Base-by-base conservation (phyloP, 176 grass and related monocot genomes). In the Paspalum notatum region DNA sequence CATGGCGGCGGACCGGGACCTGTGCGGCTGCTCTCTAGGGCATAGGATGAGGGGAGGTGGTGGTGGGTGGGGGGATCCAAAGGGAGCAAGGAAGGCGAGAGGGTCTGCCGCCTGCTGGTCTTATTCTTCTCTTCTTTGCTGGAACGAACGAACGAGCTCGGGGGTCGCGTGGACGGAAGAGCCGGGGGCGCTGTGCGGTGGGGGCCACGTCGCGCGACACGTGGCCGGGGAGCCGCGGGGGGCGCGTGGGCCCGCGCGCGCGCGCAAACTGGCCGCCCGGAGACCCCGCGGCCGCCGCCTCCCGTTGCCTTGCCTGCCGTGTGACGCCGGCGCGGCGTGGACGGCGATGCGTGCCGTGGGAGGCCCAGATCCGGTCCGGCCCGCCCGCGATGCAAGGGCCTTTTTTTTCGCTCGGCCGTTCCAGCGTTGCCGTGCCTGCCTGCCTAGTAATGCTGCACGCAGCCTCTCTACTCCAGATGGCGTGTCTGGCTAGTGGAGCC, bases 191-290 rank as follows among this genome's bases (percentile, higher is more conserved):
- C 74, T 71, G 71, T 15, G 74, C 75, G 18, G 42, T 13, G 66
- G 53, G 64, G 2, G 50, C 25, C 68, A 27, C 27, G 69, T 8
- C 12, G 3, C 5, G 1, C 44, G 83, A 83, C 86, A 85, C 92
- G 84, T 92, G 87, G 91, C 42, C 41, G 1, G 9, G 82, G 12
- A 50, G 10, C 3, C 37, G 24, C 77, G 4, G 76, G 68, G 59
- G 76, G 9, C 68, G 58, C 75, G 76, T 62, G 66, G 53, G 47
- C 38, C 73, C 5, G 3, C 54, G 15, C 1, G 66, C 42, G 2
- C 58, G 20, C 66, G 42, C 67, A 48, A 70, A 70, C 66, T 69
- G 43, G 67, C 67, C 9, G 2, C 4, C 12, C 44, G 1, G 20
- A 13, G 16, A 4, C 6, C 24, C 25, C 43, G 7, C 21, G 2